phyloP scores from a whole-genome alignment of 148 eudicot species.

The Arbutus unedo region DNA sequence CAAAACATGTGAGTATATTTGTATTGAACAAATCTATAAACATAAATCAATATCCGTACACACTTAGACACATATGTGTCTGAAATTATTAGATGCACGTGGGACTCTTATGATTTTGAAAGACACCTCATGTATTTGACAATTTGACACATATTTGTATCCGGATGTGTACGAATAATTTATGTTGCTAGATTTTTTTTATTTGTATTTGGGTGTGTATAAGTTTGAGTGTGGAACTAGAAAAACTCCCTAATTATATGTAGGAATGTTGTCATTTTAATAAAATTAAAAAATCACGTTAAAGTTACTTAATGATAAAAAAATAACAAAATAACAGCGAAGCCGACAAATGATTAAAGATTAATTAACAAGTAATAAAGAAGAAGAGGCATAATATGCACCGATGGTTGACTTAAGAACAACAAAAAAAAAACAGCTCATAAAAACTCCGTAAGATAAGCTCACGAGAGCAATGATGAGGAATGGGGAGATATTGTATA shows the following conservation, averaged over 20 bases:
- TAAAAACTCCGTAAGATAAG: slow-evolving; percentile 22
- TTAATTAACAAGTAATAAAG: background rate
- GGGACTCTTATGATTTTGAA: no score
- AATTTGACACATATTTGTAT: no score
- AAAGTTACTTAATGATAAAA: background rate
- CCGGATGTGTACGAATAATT: no score
- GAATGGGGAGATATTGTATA: slow-evolving; percentile 19
- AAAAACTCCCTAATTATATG: background rate
- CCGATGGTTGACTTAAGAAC: slow-evolving; percentile 25
- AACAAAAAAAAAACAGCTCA: slow-evolving; percentile 24
- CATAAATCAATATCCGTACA: no score
- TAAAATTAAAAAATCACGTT: background rate
- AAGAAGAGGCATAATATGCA: slow-evolving; percentile 16
- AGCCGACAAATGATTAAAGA: slow-evolving; percentile 17
- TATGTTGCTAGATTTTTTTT: no score
- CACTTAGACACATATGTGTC: no score
- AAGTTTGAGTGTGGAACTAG: no score
- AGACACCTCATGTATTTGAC: no score
- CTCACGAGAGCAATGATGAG: slow-evolving; percentile 32
- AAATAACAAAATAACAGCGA: slow-evolving; percentile 6
- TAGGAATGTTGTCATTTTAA: background rate
- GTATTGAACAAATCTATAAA: no score
- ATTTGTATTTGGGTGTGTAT: no score
- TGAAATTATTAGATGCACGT: no score
- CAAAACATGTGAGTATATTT: no score